Base-by-base conservation (phyloP, 2,329 filamentous ascomycete species). In the Trichoderma sp. region DNA sequence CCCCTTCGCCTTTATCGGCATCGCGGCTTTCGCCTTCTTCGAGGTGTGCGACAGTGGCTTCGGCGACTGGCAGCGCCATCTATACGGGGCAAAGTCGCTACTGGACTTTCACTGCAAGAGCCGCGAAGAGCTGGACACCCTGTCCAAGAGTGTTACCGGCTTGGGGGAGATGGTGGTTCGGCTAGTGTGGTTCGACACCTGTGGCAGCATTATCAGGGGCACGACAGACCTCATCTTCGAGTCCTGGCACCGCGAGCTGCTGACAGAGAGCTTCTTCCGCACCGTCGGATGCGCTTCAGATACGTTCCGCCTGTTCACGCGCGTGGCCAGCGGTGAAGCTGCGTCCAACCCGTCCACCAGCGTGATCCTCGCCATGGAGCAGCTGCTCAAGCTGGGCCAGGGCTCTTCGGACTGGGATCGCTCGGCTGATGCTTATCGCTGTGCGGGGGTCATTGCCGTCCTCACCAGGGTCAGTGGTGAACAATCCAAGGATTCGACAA, bases 11-110 rank as follows among this genome's bases (percentile, higher is more conserved):
- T 72, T 81, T 9, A 72, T 81, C 5, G 79, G 78, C 1, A 80
- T 81, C 19, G 78, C 78, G 0, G 78, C 76, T 0, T 80, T 81
- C 66, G 78, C 78, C 0, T 76, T 81, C 41, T 78, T 80, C 28
- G 79, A 80, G 14, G 78, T 81, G 0, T 79, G 75, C 45, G 78
- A 79, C 34, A 74, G 77, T 0, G 72, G 76, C 0, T 81, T 80
- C 61, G 76, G 76, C 0, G 72, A 76, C 55, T 75, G 78, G 78
- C 66, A 75, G 47, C 71, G 75, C 5, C 78, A 80, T 68, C 68
- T 80, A 0, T 72, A 76, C 44, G 78, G 78, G 1, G 78, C 78
- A 0, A 75, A 74, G 7, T 78, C 76, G 0, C 63, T 80, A 7
- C 72, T 80, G 2, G 78, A 80, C 59, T 74, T 73, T 17, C 78